Base-by-base conservation (phyloP, 768 basidiomycete species). In the Lyophyllum atratum region DNA sequence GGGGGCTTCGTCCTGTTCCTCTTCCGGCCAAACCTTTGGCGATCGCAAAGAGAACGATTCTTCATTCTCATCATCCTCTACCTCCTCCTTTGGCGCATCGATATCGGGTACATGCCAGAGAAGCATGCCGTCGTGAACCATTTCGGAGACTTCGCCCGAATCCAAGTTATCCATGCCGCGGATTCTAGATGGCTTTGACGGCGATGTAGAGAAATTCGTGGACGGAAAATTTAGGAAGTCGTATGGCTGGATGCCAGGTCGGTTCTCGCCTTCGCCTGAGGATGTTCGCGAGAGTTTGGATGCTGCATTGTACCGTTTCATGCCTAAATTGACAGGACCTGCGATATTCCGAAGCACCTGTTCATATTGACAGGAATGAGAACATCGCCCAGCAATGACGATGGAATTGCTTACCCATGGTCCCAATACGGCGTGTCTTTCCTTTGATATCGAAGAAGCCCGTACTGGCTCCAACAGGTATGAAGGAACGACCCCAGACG, bases 391-490 rank as follows among this genome's bases (percentile, higher is more conserved):
- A 12, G 7, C 11, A 28, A 22, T 21, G 11, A 14, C 34, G 34
- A 28, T 24, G 46, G 15, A 22, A 17, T 24, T 47, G 58, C 80
- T 59, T 65, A 87, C 89, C 84, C 81, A 83, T 56, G 79, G 79
- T 12, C 77, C 80, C 34, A 89, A 66, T 42, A 64, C 62, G 15
- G 68, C 72, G 64, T 89, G 89, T 43, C 80, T 76, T 19, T 80
- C 79, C 51, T 70, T 65, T 12, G 83, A 71, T 54, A 90, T 84
- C 4, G 69, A 64, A 39, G 80, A 70, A 50, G 75, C 78, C 8
- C 66, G 60, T 5, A 86, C 74, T 15, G 69, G 72, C 54, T 80
- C 74, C 25, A 81, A 65, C 61, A 79, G 73, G 64, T 86, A 85
- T 7, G 81, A 72, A 28, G 85, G 85, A 37, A 86, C 64, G 14